phyloP scores from a whole-genome alignment of 2,329 filamentous ascomycete genomes.

The Colletotrichum lupini region DNA sequence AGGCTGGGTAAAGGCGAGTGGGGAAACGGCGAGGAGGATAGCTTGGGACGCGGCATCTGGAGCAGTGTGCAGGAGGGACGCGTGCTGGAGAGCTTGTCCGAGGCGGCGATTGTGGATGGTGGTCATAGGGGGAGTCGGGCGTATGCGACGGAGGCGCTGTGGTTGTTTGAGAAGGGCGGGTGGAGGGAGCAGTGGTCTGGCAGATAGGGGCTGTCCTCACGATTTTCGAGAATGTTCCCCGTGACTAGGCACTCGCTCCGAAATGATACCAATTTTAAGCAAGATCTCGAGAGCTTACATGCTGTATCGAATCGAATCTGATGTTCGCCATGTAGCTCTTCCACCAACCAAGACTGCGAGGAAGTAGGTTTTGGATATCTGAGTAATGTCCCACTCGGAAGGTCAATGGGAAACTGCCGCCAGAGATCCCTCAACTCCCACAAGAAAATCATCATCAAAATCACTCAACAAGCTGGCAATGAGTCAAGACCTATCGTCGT shows the following conservation, averaged over 20 bases:
- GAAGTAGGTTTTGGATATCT: too few species aligned
- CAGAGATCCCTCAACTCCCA: too few species aligned
- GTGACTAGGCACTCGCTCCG: not conserved
- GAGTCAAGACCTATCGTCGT: too few species aligned
- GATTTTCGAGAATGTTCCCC: not conserved
- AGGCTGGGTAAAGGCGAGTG: constrained; percentile 80
- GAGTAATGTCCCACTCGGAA: too few species aligned
- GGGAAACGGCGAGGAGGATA: constrained; percentile 68
- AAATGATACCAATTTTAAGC: not conserved
- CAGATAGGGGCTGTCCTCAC: constrained; percentile 47
- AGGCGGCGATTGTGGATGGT: constrained; percentile 76
- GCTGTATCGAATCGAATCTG: too few species aligned
- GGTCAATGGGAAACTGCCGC: too few species aligned
- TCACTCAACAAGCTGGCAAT: too few species aligned
- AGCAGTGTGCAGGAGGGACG: constrained; percentile 78
- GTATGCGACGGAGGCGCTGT: constrained; percentile 90
- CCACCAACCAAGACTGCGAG: too few species aligned
- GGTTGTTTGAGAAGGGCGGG: constrained; percentile 81
- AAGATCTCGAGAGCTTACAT: not conserved
- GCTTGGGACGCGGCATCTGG: constrained; percentile 86
- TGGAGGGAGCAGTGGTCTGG: constrained; percentile 74
- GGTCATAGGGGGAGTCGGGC: constrained; percentile 84
- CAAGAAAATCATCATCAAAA: too few species aligned
- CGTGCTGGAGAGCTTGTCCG: constrained; percentile 80
- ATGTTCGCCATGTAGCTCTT: too few species aligned